Evolutionary conservation across 106 monocot species (phyloP), one percentile per base, ranked within the genome.

Genomic region (Phalaenopsis aphrodite): DNA sequence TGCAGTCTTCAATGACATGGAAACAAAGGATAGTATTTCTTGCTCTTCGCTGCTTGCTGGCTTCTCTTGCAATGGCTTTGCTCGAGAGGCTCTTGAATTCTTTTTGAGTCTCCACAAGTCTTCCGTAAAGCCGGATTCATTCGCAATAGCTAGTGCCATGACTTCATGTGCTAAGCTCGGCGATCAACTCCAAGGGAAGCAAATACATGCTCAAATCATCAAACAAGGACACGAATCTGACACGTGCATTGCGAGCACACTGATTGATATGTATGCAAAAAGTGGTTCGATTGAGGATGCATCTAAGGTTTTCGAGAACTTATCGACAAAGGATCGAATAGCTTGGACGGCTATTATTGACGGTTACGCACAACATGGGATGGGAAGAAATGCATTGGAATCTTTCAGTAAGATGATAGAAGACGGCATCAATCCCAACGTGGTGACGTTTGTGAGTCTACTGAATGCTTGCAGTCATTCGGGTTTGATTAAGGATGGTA

Each of bases 391-490:
- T 73, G 90, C 92, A 58, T 58, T 95, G 45, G 79, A 42, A 30
- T 82, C 93, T 41, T 93, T 86, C 41, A 3, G 72, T 16, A 86
- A 83, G 36, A 90, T 95, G 92, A 8, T 85, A 18, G 52, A 65
- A 69, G 79, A 72, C 18, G 48, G 55, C 38, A 55, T 91, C 65
- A 42, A 42, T 56, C 95, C 89, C 1, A 93, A 72, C 18, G 71
- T 57, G 0, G 80, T 89, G 42, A 93, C 93, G 6, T 95, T 93
- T 57, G 85, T 95, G 2, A 87, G 93, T 5, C 81, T 89, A 9
- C 46, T 95, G 45, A 86, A 89, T 79, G 95, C 92, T 18, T 95
- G 95, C 52, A 93, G 95, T 85, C 90, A 93, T 79, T 87, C 81
- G 8, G 90, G 90, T 3, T 84, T 93, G 79, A 86, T 93, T 16